A percentile compares a stretch with the other conserved stretches of the same genome.
These are phyloP conservation scores for Bipolaris sorokiniana DNA, from an alignment of 2,329 filamentous ascomycete species.

Conservation along the genomic window DNA sequence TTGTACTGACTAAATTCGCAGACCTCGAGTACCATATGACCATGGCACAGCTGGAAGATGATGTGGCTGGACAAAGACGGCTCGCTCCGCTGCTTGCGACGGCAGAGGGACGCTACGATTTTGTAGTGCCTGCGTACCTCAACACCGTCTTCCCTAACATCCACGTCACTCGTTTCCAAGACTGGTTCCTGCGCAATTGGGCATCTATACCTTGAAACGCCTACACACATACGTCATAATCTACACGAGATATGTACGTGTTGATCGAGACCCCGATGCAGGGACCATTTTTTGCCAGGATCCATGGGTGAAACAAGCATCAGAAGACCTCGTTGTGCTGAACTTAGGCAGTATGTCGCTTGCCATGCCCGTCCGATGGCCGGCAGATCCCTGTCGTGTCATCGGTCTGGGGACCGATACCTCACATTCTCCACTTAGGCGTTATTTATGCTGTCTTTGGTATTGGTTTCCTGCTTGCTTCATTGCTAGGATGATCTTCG, in stretches of 20 bases:
- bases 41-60: conserved; percentile 42
- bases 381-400: background rate
- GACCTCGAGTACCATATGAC: conserved; percentile 58
- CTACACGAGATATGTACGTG: conserved; percentile 3
- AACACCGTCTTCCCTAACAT: conserved; percentile 56
- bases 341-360: background rate
- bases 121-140: conserved; percentile 62
- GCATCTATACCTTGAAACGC: conserved; percentile 38
- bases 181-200: conserved; percentile 50
- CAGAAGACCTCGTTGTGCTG: background rate
- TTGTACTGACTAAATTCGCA: conserved; percentile 6
- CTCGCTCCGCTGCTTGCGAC: conserved; percentile 70
- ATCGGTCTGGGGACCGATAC: background rate
- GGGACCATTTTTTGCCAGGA: background rate
- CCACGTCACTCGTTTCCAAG: conserved; percentile 43
- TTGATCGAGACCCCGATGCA: background rate
- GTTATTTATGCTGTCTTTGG: background rate
- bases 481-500: background rate
- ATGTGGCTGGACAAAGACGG: conserved; percentile 47
- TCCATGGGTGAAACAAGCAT: background rate
- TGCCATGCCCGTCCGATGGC: background rate
- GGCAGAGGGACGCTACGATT: conserved; percentile 71
- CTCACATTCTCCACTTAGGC: background rate
- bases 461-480: background rate
- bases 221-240: background rate